phyloP scores from a whole-genome alignment of 768 basidiomycete species.

The Termitomyces sp. region DNA sequence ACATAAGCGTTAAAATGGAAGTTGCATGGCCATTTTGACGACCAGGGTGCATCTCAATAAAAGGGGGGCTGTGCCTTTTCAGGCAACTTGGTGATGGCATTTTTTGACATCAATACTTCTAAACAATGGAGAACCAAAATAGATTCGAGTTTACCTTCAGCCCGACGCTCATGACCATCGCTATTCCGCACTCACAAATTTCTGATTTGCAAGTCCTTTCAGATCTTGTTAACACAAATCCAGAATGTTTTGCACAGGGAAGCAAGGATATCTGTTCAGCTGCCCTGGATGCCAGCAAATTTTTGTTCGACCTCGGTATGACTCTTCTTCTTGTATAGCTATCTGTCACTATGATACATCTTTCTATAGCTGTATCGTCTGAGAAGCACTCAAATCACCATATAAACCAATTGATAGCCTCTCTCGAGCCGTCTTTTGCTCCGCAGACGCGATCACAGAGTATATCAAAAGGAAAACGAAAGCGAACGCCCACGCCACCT shows the following conservation, averaged over 20 bases:
- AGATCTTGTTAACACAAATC: constrained; percentile 45
- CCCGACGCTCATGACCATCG: not conserved
- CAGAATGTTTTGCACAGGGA: constrained; percentile 53
- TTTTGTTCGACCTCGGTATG: constrained; percentile 73
- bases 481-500: constrained; percentile 32
- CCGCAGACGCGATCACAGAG: constrained; percentile 74
- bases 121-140: constrained; percentile 6
- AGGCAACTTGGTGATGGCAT: not conserved
- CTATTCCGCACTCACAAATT: constrained; percentile 5
- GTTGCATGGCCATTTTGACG: not conserved
- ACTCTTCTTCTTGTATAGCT: constrained; percentile 3
- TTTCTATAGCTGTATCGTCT: constrained; percentile 52
- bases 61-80: not conserved
- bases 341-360: constrained; percentile 7
- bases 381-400: constrained; percentile 63
- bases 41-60: constrained; percentile 1
- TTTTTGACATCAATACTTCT: constrained; percentile 4
- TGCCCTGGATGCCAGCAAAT: constrained; percentile 66
- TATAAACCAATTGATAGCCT: constrained; percentile 60
- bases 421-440: constrained; percentile 60
- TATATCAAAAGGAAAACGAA: constrained; percentile 33
- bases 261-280: constrained; percentile 47
- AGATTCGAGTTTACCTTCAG: not conserved
- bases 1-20: constrained; percentile 5
- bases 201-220: constrained; percentile 46